Percentiles rank a stretch among this genome's conserved stretches.
Evolutionary conservation across 208 protist genomes (phyloP).

Genomic region (Trichomonas gallinae): DNA sequence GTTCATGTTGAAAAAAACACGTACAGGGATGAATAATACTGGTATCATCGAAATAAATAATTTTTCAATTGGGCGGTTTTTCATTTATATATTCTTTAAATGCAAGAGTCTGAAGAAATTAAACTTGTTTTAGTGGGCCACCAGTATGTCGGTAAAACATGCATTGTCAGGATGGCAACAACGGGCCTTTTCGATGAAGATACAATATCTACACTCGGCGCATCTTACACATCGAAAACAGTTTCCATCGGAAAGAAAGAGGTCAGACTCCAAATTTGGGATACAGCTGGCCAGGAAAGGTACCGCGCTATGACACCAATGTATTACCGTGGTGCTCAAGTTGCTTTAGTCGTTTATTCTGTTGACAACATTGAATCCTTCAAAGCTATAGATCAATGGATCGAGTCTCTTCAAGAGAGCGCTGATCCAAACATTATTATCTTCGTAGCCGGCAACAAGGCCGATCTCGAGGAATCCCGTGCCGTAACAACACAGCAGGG

Average conservation of each 20-base stretch:
- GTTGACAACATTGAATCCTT: not conserved
- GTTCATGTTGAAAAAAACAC: too few relatives aligned
- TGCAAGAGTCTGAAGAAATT: not conserved
- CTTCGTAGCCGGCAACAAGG: not conserved
- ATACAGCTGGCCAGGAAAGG: not conserved
- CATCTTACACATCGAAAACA: not conserved
- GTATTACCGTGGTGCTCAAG: not conserved
- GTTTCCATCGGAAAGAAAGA: not conserved
- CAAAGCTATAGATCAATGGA: not conserved
- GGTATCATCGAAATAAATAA: too few relatives aligned
- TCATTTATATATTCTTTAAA: too few relatives aligned
- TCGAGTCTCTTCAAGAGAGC: not conserved
- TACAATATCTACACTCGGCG: not conserved
- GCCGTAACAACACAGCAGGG: not conserved
- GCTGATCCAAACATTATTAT: not conserved
- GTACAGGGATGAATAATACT: too few relatives aligned
- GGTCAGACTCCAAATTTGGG: not conserved
- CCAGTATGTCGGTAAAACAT: not conserved
- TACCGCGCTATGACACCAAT: conserved; percentile 1
- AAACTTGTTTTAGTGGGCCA: not conserved
- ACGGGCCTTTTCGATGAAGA: not conserved
- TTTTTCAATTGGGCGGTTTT: too few relatives aligned
- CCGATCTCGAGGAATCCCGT: not conserved
- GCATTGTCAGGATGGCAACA: not conserved
- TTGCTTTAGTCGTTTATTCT: not conserved